These are phyloP conservation scores for Trametes hirsuta DNA, from an alignment of 1,284 basidiomycete genomes.

Conservation along the genomic window DNA sequence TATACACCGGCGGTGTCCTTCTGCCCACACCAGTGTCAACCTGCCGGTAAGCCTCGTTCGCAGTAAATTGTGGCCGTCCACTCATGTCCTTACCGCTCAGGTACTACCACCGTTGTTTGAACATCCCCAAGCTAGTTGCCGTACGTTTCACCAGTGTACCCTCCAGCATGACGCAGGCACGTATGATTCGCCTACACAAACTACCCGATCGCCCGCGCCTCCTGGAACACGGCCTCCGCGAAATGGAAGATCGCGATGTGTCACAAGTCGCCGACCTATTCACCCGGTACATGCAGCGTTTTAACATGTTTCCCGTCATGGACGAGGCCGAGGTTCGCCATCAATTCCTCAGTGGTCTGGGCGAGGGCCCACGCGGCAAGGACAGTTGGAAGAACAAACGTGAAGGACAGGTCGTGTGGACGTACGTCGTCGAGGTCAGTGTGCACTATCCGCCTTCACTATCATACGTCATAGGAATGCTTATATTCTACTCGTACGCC, in stretches of 20 bases:
- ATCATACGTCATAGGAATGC: neutral
- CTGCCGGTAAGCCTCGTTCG: conserved; percentile 58
- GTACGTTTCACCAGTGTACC: conserved; percentile 90
- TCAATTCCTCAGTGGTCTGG: conserved; percentile 86
- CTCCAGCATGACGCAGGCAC: conserved; percentile 82
- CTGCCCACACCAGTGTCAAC: conserved; percentile 89
- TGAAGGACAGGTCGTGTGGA: conserved; percentile 90
- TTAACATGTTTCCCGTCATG: conserved; percentile 84
- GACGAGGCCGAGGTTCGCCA: conserved; percentile 84
- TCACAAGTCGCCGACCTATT: conserved; percentile 77
- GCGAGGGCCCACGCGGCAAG: conserved; percentile 50
- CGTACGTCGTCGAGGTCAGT: conserved; percentile 91
- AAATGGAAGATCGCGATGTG: conserved; percentile 87
- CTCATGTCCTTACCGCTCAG: conserved; percentile 39
- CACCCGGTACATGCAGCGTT: conserved; percentile 82
- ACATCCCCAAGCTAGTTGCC: conserved; percentile 91
- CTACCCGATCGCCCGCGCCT: conserved; percentile 58
- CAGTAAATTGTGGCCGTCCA: neutral
- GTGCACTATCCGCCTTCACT: conserved; percentile 15
- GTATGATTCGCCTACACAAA: conserved; percentile 80
- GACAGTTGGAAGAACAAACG: conserved; percentile 51
- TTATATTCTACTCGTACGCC: neutral
- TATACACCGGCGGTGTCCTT: conserved; percentile 93
- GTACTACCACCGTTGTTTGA: conserved; percentile 93
- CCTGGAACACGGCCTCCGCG: conserved; percentile 66